Percentiles rank a stretch among this genome's conserved stretches.
Conservation (phyloP, 257 asterid species). For the Lantana camara region DNA sequence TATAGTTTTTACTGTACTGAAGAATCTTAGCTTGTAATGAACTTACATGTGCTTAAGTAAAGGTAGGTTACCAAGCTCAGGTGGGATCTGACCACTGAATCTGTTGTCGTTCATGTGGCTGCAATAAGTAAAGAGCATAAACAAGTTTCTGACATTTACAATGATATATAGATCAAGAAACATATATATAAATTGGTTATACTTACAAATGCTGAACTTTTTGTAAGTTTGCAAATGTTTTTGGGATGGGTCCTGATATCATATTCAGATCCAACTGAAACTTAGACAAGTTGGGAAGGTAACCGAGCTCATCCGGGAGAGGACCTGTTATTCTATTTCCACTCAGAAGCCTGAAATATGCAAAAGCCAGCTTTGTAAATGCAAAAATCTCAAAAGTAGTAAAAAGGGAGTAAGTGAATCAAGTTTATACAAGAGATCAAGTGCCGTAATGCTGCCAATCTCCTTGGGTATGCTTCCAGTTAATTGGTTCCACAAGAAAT, state of each 20-base stretch:
- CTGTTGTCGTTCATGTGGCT: slow-evolving; percentile 62
- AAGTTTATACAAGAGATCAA: slow-evolving; percentile 35
- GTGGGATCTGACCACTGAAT: slow-evolving; percentile 55
- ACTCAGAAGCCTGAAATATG: slow-evolving; percentile 45
- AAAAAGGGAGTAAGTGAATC: too few relatives aligned
- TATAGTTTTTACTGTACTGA: too few relatives aligned
- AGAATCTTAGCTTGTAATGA: neutral
- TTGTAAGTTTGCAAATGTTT: slow-evolving; percentile 44
- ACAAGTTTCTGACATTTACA: neutral
- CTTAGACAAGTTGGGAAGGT: slow-evolving; percentile 43
- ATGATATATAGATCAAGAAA: neutral
- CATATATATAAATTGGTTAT: neutral
- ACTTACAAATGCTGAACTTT: slow-evolving; percentile 52
- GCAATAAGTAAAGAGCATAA: slow-evolving; percentile 19
- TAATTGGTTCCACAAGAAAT: slow-evolving; percentile 50
- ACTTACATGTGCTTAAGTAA: slow-evolving; percentile 52
- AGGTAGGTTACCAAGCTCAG: slow-evolving; percentile 42
- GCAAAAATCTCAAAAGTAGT: neutral
- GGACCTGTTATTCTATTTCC: slow-evolving; percentile 49
- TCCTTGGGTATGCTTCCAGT: slow-evolving; percentile 56
- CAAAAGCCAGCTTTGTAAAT: neutral
- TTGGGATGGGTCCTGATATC: slow-evolving; percentile 54
- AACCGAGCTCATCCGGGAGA: slow-evolving; percentile 54
- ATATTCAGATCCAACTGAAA: slow-evolving; percentile 49
- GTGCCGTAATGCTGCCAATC: slow-evolving; percentile 46